These are phyloP conservation scores for Euphorbia lathyris DNA, from an alignment of 345 rosid species.

Conservation along the genomic window DNA sequence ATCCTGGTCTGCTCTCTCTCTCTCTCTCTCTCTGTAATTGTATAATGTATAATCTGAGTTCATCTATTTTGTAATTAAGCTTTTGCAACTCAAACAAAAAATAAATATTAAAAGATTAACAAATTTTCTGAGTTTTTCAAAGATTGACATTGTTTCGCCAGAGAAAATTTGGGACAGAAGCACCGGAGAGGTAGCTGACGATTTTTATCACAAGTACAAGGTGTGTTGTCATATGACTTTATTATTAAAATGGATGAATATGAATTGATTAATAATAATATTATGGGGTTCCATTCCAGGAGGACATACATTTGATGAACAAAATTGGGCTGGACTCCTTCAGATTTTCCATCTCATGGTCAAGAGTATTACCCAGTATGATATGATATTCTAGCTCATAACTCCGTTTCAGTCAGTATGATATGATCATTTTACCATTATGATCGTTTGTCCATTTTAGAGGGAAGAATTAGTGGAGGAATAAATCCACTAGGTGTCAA, in stretches of 20 bases:
- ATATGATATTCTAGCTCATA: not conserved
- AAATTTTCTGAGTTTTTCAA: not conserved
- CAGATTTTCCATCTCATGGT: slow-evolving; percentile 35
- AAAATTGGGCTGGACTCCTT: slow-evolving; percentile 29
- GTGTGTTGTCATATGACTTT: not conserved
- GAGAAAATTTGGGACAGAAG: slow-evolving; percentile 15
- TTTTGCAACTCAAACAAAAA: too few relatives aligned
- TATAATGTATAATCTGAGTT: too few relatives aligned
- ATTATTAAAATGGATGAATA: too few relatives aligned
- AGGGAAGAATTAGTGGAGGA: slow-evolving; percentile 27
- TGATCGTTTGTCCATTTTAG: not conserved
- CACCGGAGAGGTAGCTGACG: slow-evolving; percentile 20
- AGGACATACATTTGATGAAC: slow-evolving; percentile 29
- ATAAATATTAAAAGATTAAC: too few relatives aligned
- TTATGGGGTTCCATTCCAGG: slow-evolving; percentile 9
- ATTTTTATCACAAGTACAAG: slow-evolving; percentile 31
- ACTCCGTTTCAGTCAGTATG: too few relatives aligned
- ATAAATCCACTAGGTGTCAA: slow-evolving; percentile 21
- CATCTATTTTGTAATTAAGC: too few relatives aligned
- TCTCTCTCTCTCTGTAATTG: not conserved
- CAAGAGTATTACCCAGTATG: slow-evolving; percentile 35
- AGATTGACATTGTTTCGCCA: not conserved
- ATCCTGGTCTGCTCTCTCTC: slow-evolving; percentile 8
- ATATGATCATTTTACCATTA: not conserved
- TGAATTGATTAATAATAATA: not conserved